A percentile compares a stretch with the other conserved stretches of the same genome.
Conservation (phyloP, 768 basidiomycete species). For the Boletus vinaceobasis region DNA sequence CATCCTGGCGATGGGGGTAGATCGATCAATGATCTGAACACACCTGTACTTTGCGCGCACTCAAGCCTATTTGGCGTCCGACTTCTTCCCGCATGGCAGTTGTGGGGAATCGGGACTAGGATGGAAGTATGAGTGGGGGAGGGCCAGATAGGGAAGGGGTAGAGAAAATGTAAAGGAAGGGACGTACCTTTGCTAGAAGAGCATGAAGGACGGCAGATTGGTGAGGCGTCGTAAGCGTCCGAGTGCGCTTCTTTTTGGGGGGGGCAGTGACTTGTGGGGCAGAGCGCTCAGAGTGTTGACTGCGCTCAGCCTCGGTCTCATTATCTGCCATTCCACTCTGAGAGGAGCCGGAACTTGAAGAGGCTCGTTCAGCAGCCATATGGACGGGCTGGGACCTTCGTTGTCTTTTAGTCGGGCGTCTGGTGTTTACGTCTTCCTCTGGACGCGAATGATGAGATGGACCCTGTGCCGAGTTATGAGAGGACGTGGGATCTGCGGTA, state of each 20-base stretch:
- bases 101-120: slow-evolving; percentile 83
- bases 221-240: slow-evolving; percentile 84
- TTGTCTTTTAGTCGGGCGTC: slow-evolving; percentile 20
- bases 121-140: neutral
- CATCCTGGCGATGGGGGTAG: slow-evolving; percentile 1
- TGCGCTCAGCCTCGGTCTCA: slow-evolving; percentile 48
- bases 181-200: slow-evolving; percentile 74
- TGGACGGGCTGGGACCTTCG: slow-evolving; percentile 5
- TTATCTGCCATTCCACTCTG: slow-evolving; percentile 59
- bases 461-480: slow-evolving; percentile 13
- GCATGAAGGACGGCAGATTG: slow-evolving; percentile 86
- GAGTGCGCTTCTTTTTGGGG: slow-evolving; percentile 66
- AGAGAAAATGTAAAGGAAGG: neutral
- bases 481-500: slow-evolving; percentile 12
- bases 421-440: slow-evolving; percentile 20
- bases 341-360: slow-evolving; percentile 38
- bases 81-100: slow-evolving; percentile 87
- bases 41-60: slow-evolving; percentile 88
- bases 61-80: slow-evolving; percentile 81
- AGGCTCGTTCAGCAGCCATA: slow-evolving; percentile 26
- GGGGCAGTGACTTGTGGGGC: slow-evolving; percentile 30
- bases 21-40: slow-evolving; percentile 27
- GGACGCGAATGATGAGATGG: slow-evolving; percentile 12
- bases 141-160: neutral
- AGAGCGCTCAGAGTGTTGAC: slow-evolving; percentile 38